A percentile compares a stretch with the other conserved stretches of the same genome.
These are phyloP conservation scores for Aspergillus aculeatus DNA, from an alignment of 2,329 filamentous ascomycete species.

Conservation along the genomic window DNA sequence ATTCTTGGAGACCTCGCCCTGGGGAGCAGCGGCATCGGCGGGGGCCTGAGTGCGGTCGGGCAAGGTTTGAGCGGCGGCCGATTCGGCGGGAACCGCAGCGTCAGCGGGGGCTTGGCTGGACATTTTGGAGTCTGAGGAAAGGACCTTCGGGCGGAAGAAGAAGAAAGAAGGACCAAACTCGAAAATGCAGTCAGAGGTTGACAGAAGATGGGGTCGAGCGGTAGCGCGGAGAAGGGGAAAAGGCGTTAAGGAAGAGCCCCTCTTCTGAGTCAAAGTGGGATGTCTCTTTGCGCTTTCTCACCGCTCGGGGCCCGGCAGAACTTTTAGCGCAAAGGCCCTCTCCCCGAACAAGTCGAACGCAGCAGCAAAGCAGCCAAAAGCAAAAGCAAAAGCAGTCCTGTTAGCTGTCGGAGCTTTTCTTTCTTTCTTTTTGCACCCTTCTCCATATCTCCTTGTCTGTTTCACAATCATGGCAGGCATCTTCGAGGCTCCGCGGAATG, in stretches of 20 bases:
- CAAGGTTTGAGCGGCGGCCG: conserved; percentile 33
- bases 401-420: conserved; percentile 30
- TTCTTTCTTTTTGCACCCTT: conserved; percentile 20
- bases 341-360: conserved; percentile 4
- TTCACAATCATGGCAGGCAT: conserved; percentile 75
- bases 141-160: conserved; percentile 4
- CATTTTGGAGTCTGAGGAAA: conserved; percentile 24
- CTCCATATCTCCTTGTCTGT: conserved; percentile 19
- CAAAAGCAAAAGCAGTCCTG: conserved; percentile 10
- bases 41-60: conserved; percentile 43
- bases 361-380: conserved; percentile 8
- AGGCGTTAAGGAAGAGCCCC: conserved; percentile 1
- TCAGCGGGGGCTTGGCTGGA: conserved; percentile 34
- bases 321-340: conserved; percentile 33
- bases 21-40: conserved; percentile 35
- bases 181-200: conserved; percentile 18
- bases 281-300: conserved; percentile 33
- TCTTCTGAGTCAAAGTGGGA: conserved; percentile 39
- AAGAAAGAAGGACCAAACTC: conserved; percentile 18
- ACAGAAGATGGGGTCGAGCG: conserved; percentile 17
- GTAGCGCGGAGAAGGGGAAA: conserved; percentile 8
- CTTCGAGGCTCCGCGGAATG: conserved; percentile 90
- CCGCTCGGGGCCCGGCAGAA: conserved; percentile 44
- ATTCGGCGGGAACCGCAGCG: conserved; percentile 22
- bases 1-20: conserved; percentile 36